phyloP scores from a whole-genome alignment of 495 filamentous ascomycete species.

The Diplogelasinospora grovesii region DNA sequence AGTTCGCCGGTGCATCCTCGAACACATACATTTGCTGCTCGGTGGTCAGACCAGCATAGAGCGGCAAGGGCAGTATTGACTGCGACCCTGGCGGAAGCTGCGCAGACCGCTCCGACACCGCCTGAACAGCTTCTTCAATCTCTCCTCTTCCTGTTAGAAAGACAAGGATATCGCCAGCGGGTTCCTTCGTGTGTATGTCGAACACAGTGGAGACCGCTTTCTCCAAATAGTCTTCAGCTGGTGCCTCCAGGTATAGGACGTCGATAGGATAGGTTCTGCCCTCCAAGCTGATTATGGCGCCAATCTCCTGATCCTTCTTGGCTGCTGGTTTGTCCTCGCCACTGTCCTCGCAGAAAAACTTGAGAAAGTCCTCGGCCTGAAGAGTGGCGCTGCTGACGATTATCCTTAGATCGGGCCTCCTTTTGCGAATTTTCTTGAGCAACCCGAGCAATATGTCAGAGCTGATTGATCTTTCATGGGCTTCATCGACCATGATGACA shows the following conservation, averaged over 20 bases:
- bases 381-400: constrained; percentile 92
- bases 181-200: constrained; percentile 84
- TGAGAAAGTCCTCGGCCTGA: constrained; percentile 81
- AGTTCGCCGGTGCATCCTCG: constrained; percentile 75
- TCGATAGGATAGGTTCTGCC: constrained; percentile 92
- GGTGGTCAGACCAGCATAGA: constrained; percentile 83
- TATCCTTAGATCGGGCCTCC: constrained; percentile 75
- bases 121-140: constrained; percentile 74
- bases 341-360: constrained; percentile 61
- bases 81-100: constrained; percentile 65
- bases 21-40: constrained; percentile 94
- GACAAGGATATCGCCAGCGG: constrained; percentile 83
- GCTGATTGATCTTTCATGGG: constrained; percentile 91
- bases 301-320: constrained; percentile 37
- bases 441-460: constrained; percentile 89
- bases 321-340: constrained; percentile 39
- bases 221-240: constrained; percentile 84
- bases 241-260: constrained; percentile 71
- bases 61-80: constrained; percentile 67
- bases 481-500: constrained; percentile 98
- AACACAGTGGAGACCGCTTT: constrained; percentile 82
- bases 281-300: constrained; percentile 80
- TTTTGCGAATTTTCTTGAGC: constrained; percentile 87
- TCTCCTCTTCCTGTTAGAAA: constrained; percentile 94
- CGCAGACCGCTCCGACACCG: constrained; percentile 70